phyloP scores from a whole-genome alignment of 495 filamentous ascomycete species.

The Daldinia grandis region DNA sequence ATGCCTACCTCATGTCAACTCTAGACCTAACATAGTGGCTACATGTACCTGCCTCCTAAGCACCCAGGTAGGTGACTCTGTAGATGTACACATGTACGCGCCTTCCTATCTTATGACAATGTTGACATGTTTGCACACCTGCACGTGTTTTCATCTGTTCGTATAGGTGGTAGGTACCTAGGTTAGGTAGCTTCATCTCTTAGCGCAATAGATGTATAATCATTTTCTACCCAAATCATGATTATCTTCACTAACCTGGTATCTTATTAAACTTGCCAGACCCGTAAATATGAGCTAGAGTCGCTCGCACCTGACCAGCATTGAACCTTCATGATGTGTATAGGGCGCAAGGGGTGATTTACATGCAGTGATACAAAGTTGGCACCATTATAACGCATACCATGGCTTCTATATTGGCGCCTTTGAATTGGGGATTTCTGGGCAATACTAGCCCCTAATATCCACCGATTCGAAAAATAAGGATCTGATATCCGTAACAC shows the following conservation, averaged over 20 bases:
- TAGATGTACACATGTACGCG: not conserved
- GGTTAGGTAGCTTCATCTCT: not conserved
- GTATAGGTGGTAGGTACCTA: too few species aligned
- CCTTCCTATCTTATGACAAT: not conserved
- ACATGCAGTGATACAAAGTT: too few species aligned
- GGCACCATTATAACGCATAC: not conserved
- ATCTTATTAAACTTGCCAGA: not conserved
- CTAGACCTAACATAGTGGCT: too few species aligned
- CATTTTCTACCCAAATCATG: not conserved
- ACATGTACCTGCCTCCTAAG: too few species aligned
- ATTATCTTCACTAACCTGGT: not conserved
- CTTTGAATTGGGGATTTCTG: not conserved
- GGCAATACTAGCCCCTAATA: not conserved
- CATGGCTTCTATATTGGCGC: not conserved
- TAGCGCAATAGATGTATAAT: not conserved
- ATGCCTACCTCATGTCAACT: not conserved
- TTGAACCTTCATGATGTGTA: not conserved
- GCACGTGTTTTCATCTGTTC: not conserved
- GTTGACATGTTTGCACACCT: not conserved
- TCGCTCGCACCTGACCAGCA: not conserved
- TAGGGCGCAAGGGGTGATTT: not conserved
- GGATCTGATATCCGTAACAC: not conserved
- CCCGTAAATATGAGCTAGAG: not conserved
- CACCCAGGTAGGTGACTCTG: not conserved
- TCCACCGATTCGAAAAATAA: not conserved